Evolutionary conservation across 2,329 filamentous ascomycete species (phyloP), one percentile per base, ranked within the genome.

Genomic region (Cercospora sojina): DNA sequence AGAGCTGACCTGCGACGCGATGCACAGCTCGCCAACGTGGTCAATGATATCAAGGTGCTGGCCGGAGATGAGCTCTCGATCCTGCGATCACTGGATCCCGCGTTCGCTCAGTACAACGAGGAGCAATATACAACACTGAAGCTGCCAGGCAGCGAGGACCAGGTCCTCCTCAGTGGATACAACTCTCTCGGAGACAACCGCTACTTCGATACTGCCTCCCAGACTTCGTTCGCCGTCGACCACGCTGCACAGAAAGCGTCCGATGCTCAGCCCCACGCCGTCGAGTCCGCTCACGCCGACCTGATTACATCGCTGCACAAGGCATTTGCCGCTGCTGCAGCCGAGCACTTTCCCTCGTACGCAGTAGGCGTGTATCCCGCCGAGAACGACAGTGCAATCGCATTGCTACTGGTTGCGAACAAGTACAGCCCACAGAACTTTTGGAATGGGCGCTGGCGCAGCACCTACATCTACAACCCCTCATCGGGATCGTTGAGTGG

Each of bases 341-440:
- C 87, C 71, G 95, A 99, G 79, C 95, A 99, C 82, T 99, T 93
- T 78, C 88, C 92, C 9, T 90, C 87, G 74, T 90, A 90, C 62
- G 88, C 91, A 12, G 90, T 90, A 72, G 92, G 93, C 71, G 91
- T 92, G 58, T 97, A 91, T 78, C 92, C 94, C 10, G 88, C 88
- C 72, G 87, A 92, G 73, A 84, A 90, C 70, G 91, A 94, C 78
- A 86, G 87, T 29, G 88, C 89, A 73, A 80, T 98, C 67, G 92
- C 93, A 57, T 84, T 97, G 70, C 80, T 96, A 63, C 88, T 97
- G 59, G 93, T 97, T 58, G 91, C 93, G 64, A 97, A 95, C 84
- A 97, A 97, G 80, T 98, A 98, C 83, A 96, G 91, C 75, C 95
- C 96, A 7, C 92, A 93, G 78, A 99, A 99, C 85, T 99, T 93